Evolutionary conservation across 352 stramenopile genomes (phyloP).

Genomic region (Pythium rishiriense): DNA sequence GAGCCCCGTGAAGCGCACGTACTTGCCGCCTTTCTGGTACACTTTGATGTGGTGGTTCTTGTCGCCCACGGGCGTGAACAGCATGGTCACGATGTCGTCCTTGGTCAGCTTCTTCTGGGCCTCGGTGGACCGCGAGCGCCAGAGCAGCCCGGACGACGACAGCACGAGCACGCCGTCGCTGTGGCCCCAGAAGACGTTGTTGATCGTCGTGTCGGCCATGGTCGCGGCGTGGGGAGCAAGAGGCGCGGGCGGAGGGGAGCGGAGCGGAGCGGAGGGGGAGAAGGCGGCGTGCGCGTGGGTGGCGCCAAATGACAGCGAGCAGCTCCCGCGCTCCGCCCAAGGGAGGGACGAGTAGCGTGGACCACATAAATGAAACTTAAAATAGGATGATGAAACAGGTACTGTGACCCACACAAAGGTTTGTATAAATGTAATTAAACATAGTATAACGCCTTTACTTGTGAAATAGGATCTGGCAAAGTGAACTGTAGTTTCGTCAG

Average conservation of each 20-base stretch:
- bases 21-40: constrained; percentile 83
- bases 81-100: constrained; percentile 84
- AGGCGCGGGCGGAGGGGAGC: neutral
- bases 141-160: constrained; percentile 68
- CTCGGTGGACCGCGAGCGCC: constrained; percentile 76
- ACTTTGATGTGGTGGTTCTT: constrained; percentile 87
- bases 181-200: constrained; percentile 87
- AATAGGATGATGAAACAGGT: neutral
- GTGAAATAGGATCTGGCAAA: too few species aligned
- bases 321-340: constrained; percentile 9
- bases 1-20: constrained; percentile 83
- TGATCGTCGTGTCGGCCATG: constrained; percentile 78
- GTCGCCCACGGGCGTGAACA: constrained; percentile 78
- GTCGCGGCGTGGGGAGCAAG: neutral
- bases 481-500: too few species aligned
- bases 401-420: neutral
- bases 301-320: constrained; percentile 19
- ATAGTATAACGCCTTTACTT: too few species aligned
- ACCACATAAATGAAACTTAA: neutral
- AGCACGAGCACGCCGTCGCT: constrained; percentile 82
- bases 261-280: neutral
- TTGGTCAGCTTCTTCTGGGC: constrained; percentile 85
- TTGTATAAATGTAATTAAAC: too few species aligned
- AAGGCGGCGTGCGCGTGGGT: constrained; percentile 2
- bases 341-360: neutral